Percentiles rank a stretch among this genome's conserved stretches.
Conservation (phyloP, 1,284 basidiomycete genomes). For the Cystobasidium pallidum region DNA sequence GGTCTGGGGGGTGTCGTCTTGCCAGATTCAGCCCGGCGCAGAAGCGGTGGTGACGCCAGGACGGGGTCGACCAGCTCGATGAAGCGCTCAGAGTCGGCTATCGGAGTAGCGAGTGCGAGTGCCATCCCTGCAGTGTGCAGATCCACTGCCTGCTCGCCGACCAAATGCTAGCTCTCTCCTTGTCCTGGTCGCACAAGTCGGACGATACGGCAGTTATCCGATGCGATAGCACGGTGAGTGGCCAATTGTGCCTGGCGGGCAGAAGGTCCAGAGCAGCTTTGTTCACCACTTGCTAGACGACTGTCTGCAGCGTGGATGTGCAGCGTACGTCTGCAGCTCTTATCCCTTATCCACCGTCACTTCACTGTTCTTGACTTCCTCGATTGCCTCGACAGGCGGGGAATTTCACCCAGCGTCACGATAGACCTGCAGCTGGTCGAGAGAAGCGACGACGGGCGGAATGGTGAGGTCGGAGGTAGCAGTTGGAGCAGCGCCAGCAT, state of each 20-base stretch:
- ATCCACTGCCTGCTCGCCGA: no score
- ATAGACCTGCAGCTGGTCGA: not conserved
- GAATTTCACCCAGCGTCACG: not conserved
- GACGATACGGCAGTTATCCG: not conserved
- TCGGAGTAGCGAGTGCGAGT: not conserved
- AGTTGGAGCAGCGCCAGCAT: no score
- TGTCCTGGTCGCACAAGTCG: slow-evolving; percentile 5
- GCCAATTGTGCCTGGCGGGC: no score
- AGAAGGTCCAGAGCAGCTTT: no score
- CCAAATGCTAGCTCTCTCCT: not conserved
- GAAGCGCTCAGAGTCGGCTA: slow-evolving; percentile 26
- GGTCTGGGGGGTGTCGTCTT: not conserved
- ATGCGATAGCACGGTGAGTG: no score
- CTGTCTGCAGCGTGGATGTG: not conserved
- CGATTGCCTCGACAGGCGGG: not conserved
- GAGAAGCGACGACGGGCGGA: not conserved
- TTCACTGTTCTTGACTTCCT: not conserved
- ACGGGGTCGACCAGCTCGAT: slow-evolving; percentile 8
- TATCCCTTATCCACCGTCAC: not conserved
- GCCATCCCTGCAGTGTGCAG: not conserved
- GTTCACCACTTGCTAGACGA: no score
- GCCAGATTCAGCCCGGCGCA: not conserved
- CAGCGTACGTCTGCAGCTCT: not conserved
- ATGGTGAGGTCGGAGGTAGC: no score
- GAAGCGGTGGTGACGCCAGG: not conserved